Evolutionary conservation across 768 basidiomycete species (phyloP).

Genomic region (Rubroboletus satanas): DNA sequence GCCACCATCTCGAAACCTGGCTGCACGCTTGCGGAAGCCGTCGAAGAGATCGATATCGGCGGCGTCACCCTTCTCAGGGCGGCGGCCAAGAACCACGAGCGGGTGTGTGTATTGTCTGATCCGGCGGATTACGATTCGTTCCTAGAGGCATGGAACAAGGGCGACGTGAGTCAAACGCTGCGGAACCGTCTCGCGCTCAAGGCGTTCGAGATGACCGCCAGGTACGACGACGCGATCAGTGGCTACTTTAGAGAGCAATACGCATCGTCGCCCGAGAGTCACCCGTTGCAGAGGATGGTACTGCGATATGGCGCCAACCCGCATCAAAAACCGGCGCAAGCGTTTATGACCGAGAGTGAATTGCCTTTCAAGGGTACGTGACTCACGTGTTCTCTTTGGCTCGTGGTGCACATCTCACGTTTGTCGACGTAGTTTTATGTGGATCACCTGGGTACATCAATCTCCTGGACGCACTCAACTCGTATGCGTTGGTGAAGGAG

Average conservation of each 20-base stretch:
- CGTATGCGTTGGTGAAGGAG: constrained; percentile 93
- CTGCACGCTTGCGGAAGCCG: constrained; percentile 87
- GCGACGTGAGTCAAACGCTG: constrained; percentile 66
- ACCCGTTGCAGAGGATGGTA: constrained; percentile 75
- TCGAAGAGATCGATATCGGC: constrained; percentile 98
- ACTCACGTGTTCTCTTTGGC: background rate
- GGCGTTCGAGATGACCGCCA: constrained; percentile 95
- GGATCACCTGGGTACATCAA: constrained; percentile 99
- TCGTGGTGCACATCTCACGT: constrained; percentile 1
- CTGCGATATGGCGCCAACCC: constrained; percentile 97
- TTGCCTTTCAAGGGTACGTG: constrained; percentile 87
- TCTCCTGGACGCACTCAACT: constrained; percentile 94
- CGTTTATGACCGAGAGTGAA: constrained; percentile 82
- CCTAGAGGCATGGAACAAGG: constrained; percentile 71
- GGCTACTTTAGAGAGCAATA: constrained; percentile 97
- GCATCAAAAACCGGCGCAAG: constrained; percentile 97
- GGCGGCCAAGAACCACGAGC: constrained; percentile 96
- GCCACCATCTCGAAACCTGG: constrained; percentile 83
- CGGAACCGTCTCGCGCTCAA: constrained; percentile 85
- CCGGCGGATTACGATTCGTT: constrained; percentile 85
- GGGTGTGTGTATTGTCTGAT: constrained; percentile 86
- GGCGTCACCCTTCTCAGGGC: constrained; percentile 97
- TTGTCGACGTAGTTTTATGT: constrained; percentile 57
- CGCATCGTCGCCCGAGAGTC: constrained; percentile 77
- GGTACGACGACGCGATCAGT: constrained; percentile 93